These are phyloP conservation scores for Artemisia annua DNA, from an alignment of 129 eudicot genomes.

Conservation along the genomic window DNA sequence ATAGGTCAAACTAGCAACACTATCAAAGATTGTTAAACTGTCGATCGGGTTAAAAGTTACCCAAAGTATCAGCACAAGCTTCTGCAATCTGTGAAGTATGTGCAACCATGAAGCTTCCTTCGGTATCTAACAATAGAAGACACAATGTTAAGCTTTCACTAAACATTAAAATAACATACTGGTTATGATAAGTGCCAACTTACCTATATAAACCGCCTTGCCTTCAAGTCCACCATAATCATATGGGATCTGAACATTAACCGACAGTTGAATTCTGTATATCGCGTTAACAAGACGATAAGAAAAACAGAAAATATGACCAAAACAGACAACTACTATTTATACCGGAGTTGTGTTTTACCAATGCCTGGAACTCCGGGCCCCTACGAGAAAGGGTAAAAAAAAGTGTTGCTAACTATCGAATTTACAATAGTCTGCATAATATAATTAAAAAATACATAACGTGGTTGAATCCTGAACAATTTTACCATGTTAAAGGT, in stretches of 20 bases:
- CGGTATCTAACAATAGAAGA: slow-evolving; percentile 59
- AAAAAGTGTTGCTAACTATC: too few relatives aligned
- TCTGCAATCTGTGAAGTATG: slow-evolving; percentile 90
- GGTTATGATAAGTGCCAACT: not conserved
- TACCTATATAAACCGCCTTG: slow-evolving; percentile 84
- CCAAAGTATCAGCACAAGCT: slow-evolving; percentile 47
- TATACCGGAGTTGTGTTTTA: slow-evolving; percentile 54
- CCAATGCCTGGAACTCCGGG: slow-evolving; percentile 79
- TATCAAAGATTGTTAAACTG: too few relatives aligned
- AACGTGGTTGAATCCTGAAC: not conserved
- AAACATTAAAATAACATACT: not conserved
- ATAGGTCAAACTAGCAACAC: too few relatives aligned
- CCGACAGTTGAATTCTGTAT: slow-evolving; percentile 90
- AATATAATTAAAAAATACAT: too few relatives aligned
- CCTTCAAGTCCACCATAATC: slow-evolving; percentile 86
- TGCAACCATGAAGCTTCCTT: slow-evolving; percentile 97
- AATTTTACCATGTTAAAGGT: slow-evolving; percentile 4
- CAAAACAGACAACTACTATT: not conserved
- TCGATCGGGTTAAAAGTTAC: too few relatives aligned
- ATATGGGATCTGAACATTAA: slow-evolving; percentile 86
- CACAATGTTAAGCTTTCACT: slow-evolving; percentile 11
- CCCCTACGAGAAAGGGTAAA: slow-evolving; percentile 44
- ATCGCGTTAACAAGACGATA: slow-evolving; percentile 10
- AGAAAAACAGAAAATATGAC: not conserved
- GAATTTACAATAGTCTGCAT: too few relatives aligned